These are phyloP conservation scores for Phellopilus nigrolimitatus DNA, from an alignment of 1,284 basidiomycete species.

Conservation along the genomic window DNA sequence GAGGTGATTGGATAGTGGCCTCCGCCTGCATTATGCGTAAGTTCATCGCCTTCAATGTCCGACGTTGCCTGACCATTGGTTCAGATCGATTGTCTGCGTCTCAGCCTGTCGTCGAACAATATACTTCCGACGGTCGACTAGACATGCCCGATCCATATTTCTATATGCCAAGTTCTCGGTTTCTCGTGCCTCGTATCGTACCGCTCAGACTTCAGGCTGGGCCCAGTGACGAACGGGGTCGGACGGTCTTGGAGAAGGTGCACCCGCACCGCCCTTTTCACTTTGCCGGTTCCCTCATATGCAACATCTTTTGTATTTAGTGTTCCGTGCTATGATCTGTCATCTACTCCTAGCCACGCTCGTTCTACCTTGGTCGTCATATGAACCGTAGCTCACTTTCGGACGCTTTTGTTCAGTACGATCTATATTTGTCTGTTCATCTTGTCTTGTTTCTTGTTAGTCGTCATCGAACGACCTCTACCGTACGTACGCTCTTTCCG, in stretches of 20 bases:
- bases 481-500: no score
- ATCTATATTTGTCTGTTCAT: no score
- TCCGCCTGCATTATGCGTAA: slow-evolving; percentile 11
- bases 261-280: not conserved
- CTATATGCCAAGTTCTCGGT: slow-evolving; percentile 42
- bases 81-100: slow-evolving; percentile 22
- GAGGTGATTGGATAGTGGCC: slow-evolving; percentile 17
- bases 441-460: no score
- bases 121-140: slow-evolving; percentile 15
- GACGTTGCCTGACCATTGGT: slow-evolving; percentile 25
- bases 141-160: slow-evolving; percentile 28
- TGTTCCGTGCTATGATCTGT: not conserved
- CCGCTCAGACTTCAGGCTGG: slow-evolving; percentile 44
- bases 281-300: not conserved
- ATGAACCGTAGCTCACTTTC: not conserved
- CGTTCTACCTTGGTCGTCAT: not conserved
- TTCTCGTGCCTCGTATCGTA: slow-evolving; percentile 59
- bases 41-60: slow-evolving; percentile 5
- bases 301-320: not conserved
- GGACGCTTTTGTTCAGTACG: not conserved
- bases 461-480: no score
- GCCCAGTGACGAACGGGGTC: slow-evolving; percentile 60
- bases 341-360: not conserved
- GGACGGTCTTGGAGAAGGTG: slow-evolving; percentile 19
- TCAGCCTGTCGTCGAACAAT: slow-evolving; percentile 15